phyloP scores from a whole-genome alignment of 352 stramenopile genomes.

The Globisporangium emineosum region DNA sequence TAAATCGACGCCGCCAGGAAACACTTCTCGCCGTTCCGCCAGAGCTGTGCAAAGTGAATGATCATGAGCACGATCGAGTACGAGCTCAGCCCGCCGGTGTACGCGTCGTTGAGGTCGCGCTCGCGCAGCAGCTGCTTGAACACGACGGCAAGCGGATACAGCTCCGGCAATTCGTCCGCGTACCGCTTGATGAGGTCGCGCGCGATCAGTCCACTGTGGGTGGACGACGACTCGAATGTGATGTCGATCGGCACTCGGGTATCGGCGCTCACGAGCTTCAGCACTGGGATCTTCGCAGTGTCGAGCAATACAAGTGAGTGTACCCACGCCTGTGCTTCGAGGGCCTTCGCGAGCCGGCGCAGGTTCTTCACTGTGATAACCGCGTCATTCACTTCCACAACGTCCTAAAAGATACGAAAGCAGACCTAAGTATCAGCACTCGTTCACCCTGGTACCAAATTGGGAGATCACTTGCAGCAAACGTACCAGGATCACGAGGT shows the following conservation, averaged over 20 bases:
- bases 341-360: constrained; percentile 44
- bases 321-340: constrained; percentile 71
- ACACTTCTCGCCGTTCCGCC: constrained; percentile 45
- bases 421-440: not conserved
- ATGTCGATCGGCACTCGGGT: constrained; percentile 84
- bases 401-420: constrained; percentile 22
- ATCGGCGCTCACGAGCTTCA: constrained; percentile 77
- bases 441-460: not conserved
- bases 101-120: constrained; percentile 89
- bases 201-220: constrained; percentile 77
- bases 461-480: not conserved
- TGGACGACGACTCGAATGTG: constrained; percentile 79
- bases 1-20: constrained; percentile 63
- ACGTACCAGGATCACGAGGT: constrained; percentile 75
- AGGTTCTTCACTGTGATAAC: constrained; percentile 58
- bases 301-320: constrained; percentile 81
- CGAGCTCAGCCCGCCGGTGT: constrained; percentile 88
- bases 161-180: constrained; percentile 75
- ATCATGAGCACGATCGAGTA: constrained; percentile 94
- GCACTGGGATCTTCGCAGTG: constrained; percentile 76
- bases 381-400: constrained; percentile 62
- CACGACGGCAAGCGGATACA: constrained; percentile 87
- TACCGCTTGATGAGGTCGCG: constrained; percentile 86
- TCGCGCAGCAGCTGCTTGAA: constrained; percentile 90
- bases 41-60: constrained; percentile 81